Evolutionary conservation across 306 rosid genomes (phyloP).

Genomic region (Prinsepia uniflora): DNA sequence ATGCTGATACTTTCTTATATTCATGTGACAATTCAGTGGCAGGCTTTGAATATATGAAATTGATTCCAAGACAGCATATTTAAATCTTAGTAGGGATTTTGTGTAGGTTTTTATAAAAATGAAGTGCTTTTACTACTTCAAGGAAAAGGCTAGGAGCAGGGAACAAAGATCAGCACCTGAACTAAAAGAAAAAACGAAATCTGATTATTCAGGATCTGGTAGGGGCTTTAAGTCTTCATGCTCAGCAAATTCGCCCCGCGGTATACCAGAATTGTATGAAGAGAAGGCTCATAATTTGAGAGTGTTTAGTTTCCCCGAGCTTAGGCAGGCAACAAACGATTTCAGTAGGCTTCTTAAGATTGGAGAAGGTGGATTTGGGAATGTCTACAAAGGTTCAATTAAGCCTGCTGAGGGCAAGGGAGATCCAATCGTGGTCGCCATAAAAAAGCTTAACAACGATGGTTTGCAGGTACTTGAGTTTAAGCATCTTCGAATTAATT

Average conservation of each 20-base stretch:
- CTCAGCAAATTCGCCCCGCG: conserved; percentile 48
- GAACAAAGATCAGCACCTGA: conserved; percentile 69
- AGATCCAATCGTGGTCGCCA: conserved; percentile 51
- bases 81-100: conserved; percentile 8
- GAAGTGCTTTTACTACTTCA: conserved; percentile 74
- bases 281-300: conserved; percentile 75
- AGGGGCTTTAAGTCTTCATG: conserved; percentile 49
- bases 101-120: conserved; percentile 28
- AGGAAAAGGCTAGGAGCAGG: conserved; percentile 38
- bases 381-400: conserved; percentile 72
- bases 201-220: conserved; percentile 39
- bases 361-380: conserved; percentile 96
- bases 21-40: not conserved
- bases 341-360: conserved; percentile 64
- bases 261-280: conserved; percentile 71
- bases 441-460: conserved; percentile 64
- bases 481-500: conserved; percentile 14
- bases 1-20: not conserved
- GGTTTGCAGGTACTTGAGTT: conserved; percentile 65
- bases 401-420: conserved; percentile 55
- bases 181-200: conserved; percentile 38
- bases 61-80: conserved; percentile 22
- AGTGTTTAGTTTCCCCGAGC: conserved; percentile 55
- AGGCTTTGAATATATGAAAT: not conserved
- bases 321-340: conserved; percentile 53